phyloP scores from a whole-genome alignment of 768 basidiomycete species.

The Cantharellus cinnabarinus region DNA sequence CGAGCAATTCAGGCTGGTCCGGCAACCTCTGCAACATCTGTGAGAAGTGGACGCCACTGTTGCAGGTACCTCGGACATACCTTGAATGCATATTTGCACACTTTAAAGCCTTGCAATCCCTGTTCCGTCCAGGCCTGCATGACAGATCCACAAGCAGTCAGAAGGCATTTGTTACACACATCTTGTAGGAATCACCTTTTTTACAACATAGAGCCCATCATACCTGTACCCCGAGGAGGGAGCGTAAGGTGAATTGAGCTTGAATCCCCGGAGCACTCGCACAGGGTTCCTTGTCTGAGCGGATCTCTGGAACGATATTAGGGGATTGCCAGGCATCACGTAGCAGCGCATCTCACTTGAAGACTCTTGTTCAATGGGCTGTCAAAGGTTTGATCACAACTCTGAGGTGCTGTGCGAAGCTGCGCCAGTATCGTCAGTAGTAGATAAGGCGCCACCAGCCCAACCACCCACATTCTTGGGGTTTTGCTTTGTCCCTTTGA shows the following conservation, averaged over 20 bases:
- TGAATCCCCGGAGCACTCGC: constrained; percentile 74
- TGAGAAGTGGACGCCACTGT: no score
- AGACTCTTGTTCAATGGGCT: constrained; percentile 50
- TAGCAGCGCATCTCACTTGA: constrained; percentile 21
- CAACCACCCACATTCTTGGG: constrained; percentile 56
- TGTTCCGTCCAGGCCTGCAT: constrained; percentile 50
- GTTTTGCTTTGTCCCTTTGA: constrained; percentile 60
- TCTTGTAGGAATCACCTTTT: constrained; percentile 27
- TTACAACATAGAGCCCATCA: constrained; percentile 69
- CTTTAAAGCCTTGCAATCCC: constrained; percentile 55
- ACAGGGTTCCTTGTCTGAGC: constrained; percentile 66
- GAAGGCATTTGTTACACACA: not conserved
- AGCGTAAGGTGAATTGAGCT: constrained; percentile 49
- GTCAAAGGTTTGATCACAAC: constrained; percentile 64
- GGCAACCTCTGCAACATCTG: constrained; percentile 23
- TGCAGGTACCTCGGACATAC: constrained; percentile 20
- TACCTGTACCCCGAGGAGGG: constrained; percentile 83
- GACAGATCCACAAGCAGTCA: not conserved
- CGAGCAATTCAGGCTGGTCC: constrained; percentile 29
- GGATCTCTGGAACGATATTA: constrained; percentile 26
- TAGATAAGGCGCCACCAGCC: not conserved
- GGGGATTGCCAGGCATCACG: not conserved
- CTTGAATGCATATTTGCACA: constrained; percentile 76
- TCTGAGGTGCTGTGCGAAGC: constrained; percentile 81
- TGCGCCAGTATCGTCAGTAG: constrained; percentile 13